A percentile compares a stretch with the other conserved stretches of the same genome.
Conservation (phyloP, 305 asterid genomes). For the Solanum hybrid region DNA sequence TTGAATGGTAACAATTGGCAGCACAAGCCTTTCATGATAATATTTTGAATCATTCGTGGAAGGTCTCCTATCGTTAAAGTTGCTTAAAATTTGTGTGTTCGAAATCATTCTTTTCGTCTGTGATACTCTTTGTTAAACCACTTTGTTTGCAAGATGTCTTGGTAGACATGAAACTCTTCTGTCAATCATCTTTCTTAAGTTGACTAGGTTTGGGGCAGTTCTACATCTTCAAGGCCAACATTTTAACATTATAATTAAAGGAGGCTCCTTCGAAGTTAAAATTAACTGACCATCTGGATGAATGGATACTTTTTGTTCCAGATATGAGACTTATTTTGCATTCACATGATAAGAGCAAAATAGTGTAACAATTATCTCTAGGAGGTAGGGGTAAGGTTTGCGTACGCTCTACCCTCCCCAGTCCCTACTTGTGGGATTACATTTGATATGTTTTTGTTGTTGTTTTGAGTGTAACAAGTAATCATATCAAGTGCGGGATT, state of each 20-base stretch:
- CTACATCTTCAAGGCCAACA: neutral
- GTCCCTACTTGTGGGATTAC: neutral
- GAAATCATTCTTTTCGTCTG: neutral
- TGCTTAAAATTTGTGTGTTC: neutral
- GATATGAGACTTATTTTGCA: neutral
- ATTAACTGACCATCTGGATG: neutral
- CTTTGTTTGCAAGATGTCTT: neutral
- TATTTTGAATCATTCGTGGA: neutral
- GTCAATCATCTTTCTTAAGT: neutral
- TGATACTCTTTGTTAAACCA: neutral
- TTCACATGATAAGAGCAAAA: neutral
- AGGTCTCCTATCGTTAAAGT: neutral
- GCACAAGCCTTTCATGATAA: neutral
- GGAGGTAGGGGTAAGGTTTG: neutral
- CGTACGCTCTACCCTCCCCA: neutral
- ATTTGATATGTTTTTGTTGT: neutral
- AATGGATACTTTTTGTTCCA: neutral
- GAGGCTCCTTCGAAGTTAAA: neutral
- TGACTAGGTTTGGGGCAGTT: neutral
- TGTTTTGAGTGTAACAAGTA: neutral
- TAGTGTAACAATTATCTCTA: neutral
- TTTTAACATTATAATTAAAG: neutral
- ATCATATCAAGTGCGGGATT: neutral
- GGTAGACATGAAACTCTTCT: neutral
- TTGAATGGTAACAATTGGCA: neutral